Base-by-base conservation (phyloP, 495 filamentous ascomycete genomes). In the Hypoxylon lienhwacheense region DNA sequence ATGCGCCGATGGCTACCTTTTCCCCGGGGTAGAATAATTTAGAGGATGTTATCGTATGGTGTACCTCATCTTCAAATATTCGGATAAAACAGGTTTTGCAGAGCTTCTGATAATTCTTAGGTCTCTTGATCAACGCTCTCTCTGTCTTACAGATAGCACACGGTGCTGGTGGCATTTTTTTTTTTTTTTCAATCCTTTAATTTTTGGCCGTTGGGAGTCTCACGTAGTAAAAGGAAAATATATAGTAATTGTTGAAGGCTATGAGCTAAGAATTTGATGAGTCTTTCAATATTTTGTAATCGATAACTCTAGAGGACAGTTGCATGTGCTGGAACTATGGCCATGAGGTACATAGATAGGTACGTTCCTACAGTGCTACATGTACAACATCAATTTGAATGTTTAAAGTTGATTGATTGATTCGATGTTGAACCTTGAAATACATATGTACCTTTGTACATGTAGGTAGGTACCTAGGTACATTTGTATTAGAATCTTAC, bases 1-100 rank as follows among this genome's bases (percentile, higher is more conserved):
- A 97, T 25, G 93, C 93, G 35, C 93, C 93, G 67, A 98, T 96
- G 16, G 93, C 93, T 20, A 98, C 80, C 44, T 84, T 84, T 68
- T 97, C 92, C 26, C 95, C 93, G 16, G 76, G 86, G 25, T 77
- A 71, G 74, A 98, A 98, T 26, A 98, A 81, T 17, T 76, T 72
- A 10, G 87, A 85, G 5, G 82, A 75, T 7, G 77, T 86, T 70
- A 98, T 95, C 3, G 93, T 97, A 59, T 91, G 84, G 70, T 97
- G 91, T 45, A 96, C 86, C 76, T 98, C 93, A 55, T 85, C 79
- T 68, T 98, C 93, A 68, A 98, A 98, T 42, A 91, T 74, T 16
- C 70, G 46, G 47, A 96, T 81, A 73, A 98, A 98, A 71, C 95
- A 97, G 2, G 71, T 55, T 59, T 87, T 90, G 78, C 93, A 98